A percentile compares a stretch with the other conserved stretches of the same genome.
Evolutionary conservation across 257 asterid species (phyloP).

Genomic region (Euphrasia confusa): DNA sequence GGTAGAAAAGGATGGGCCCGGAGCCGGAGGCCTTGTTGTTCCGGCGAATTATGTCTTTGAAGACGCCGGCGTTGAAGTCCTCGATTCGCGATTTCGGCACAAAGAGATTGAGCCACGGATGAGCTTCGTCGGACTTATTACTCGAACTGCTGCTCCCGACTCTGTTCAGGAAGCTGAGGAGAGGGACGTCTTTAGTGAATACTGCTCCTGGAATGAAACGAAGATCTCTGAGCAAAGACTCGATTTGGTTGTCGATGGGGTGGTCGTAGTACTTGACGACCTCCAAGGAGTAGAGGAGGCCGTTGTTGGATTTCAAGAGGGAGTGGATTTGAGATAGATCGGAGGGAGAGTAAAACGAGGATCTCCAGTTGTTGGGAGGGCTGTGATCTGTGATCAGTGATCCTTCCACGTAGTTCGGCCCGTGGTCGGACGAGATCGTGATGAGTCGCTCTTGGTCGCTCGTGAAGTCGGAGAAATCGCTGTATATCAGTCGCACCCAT

Average conservation of each 20-base stretch:
- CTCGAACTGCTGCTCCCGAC: slow-evolving; percentile 31
- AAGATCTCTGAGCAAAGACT: slow-evolving; percentile 32
- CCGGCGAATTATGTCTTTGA: slow-evolving; percentile 35
- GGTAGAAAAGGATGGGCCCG: slow-evolving; percentile 64
- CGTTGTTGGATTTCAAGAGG: slow-evolving; percentile 23
- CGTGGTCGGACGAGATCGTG: slow-evolving; percentile 11
- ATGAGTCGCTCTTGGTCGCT: slow-evolving; percentile 46
- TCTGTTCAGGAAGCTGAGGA: slow-evolving; percentile 45
- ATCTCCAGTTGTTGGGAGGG: slow-evolving; percentile 48
- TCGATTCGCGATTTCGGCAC: slow-evolving; percentile 42
- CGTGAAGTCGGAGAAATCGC: slow-evolving; percentile 36
- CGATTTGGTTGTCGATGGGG: slow-evolving; percentile 37
- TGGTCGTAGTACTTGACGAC: slow-evolving; percentile 47
- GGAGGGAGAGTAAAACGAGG: slow-evolving; percentile 46
- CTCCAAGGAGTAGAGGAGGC: slow-evolving; percentile 44
- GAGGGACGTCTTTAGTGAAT: slow-evolving; percentile 41
- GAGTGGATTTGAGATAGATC: slow-evolving; percentile 37
- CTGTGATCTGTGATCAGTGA: slow-evolving; percentile 35
- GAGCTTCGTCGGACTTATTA: slow-evolving; percentile 36
- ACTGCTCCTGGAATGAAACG: slow-evolving; percentile 29
- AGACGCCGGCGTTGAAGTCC: slow-evolving; percentile 46
- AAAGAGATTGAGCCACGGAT: slow-evolving; percentile 57
- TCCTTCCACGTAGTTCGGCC: slow-evolving; percentile 48
- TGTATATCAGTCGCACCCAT: slow-evolving; percentile 43
- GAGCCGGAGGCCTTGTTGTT: slow-evolving; percentile 37